Evolutionary conservation across 2,329 filamentous ascomycete species (phyloP), one percentile per base, ranked within the genome.

Genomic region (Epichloe baconii): DNA sequence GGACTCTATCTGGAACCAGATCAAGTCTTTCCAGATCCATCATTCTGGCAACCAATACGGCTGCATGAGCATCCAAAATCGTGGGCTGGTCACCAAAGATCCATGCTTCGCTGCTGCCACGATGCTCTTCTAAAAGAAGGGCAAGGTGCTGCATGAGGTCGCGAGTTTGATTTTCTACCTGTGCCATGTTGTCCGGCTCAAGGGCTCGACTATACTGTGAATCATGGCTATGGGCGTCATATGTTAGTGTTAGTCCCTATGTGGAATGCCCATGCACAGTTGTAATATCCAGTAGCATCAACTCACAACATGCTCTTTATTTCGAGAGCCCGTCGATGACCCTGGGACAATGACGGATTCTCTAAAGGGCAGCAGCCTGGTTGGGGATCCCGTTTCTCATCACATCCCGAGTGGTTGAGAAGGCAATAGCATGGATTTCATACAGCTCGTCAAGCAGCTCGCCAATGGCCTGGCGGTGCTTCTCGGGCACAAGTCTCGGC

Each of bases 281-380:
- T 31, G 31, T 10, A 31, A 31, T 31, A 31, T 31, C 8, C 10
- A 31, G 31, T 31, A 31, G 10, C 19, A 35, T 19, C 14, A 8
- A 62, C 63, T 59, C 57, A 65, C 62, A 61, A 62, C 19, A 64
- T 46, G 21, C 59, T 64, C 44, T 62, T 63, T 31, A 64, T 60
- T 54, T 65, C 62, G 4, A 65, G 56, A 2, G 59, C 59, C 37
- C 62, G 57, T 2, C 62, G 62, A 44, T 64, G 57, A 10, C 48
- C 46, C 36, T 59, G 58, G 7, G 60, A 57, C 6, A 65, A 54
- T 15, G 56, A 55, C 5, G 55, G 54, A 15, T 54, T 57, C 52
- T 64, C 62, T 2, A 65, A 58, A 61, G 55, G 10, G 60, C 62
- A 1, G 62, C 62, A 5, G 62, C 63, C 19, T 56, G 46, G 40